Base-by-base conservation (phyloP, 169 alveolate species). In the Ichthyophthirius multifiliis region DNA sequence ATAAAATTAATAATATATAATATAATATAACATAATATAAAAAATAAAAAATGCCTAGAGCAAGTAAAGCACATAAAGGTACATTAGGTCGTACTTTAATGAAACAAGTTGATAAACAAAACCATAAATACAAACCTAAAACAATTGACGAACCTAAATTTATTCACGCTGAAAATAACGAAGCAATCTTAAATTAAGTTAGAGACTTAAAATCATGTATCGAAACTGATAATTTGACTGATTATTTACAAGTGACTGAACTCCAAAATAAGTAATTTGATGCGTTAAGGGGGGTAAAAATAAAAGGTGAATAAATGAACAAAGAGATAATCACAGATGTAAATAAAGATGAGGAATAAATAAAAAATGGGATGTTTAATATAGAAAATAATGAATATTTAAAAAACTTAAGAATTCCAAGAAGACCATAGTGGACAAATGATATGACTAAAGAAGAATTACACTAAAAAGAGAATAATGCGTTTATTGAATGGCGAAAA, bases 401-500 rank as follows among this genome's bases (percentile, higher is more conserved):
- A 65, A 76, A 79, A 63, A 88, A 87, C 73, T 84, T 95, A 74
- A 75, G 88, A 41, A 86, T 95, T 16, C 98, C 98, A 4, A 85
- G 94, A 74, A 88, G 90, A 43, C 97, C 98, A 27, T 82, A 90
- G 75, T 95, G 96, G 95, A 74, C 75, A 23, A 84, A 75, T 62
- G 88, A 82, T 10, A 93, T 90, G 90, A 84, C 90, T 43, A 88
- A 83, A 47, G 93, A 90, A 5, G 90, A 96, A 62, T 88, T 89
- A 43, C 62, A 85, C 13, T 77, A 83, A 41, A 45, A 85, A 27
- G 98, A 96, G 82, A 93, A 96, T 47, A 84, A 92, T 65, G 65
- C 97, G 7, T 96, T 96, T 84, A 76, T 96, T 23, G 83, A 89
- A 13, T 96, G 98, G 98, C 86, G 98, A 83, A 90, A 92, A 71